A percentile compares a stretch with the other conserved stretches of the same genome.
phyloP scores from a whole-genome alignment of 2,329 filamentous ascomycete genomes.

The Fusarium chlamydosporum region DNA sequence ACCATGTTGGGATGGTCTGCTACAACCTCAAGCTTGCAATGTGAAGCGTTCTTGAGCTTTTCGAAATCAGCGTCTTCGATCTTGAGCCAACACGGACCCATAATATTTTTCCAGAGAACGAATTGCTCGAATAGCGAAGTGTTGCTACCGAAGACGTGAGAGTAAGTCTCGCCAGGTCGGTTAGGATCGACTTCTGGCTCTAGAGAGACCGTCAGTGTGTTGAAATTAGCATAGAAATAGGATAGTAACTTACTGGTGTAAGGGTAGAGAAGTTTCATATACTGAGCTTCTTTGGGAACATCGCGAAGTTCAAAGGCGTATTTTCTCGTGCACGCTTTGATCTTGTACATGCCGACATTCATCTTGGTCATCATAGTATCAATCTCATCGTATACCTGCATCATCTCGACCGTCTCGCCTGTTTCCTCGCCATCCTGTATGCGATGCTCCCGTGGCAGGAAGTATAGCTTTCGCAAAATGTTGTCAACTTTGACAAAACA shows the following conservation, averaged over 20 bases:
- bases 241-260: conserved; percentile 74
- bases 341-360: conserved; percentile 90
- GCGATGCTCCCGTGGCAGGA: conserved; percentile 81
- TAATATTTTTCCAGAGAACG: conserved; percentile 98
- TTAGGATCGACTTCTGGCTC: conserved; percentile 77
- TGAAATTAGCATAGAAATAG: not conserved
- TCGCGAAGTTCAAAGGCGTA: conserved; percentile 94
- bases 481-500: conserved; percentile 98
- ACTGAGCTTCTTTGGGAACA: conserved; percentile 89
- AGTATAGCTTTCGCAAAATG: conserved; percentile 91
- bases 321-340: conserved; percentile 89
- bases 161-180: conserved; percentile 87
- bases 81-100: conserved; percentile 98
- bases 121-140: conserved; percentile 98
- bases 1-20: conserved; percentile 84
- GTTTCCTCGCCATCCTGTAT: conserved; percentile 74
- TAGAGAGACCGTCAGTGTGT: conserved; percentile 51
- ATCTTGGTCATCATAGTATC: conserved; percentile 89
- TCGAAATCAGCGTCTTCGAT: conserved; percentile 89
- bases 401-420: conserved; percentile 84
- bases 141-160: conserved; percentile 92
- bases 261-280: conserved; percentile 95
- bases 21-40: conserved; percentile 94
- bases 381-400: conserved; percentile 90
- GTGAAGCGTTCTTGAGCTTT: conserved; percentile 90